Conservation (phyloP, 352 stramenopile genomes). For the Phytophthora hybrid region DNA sequence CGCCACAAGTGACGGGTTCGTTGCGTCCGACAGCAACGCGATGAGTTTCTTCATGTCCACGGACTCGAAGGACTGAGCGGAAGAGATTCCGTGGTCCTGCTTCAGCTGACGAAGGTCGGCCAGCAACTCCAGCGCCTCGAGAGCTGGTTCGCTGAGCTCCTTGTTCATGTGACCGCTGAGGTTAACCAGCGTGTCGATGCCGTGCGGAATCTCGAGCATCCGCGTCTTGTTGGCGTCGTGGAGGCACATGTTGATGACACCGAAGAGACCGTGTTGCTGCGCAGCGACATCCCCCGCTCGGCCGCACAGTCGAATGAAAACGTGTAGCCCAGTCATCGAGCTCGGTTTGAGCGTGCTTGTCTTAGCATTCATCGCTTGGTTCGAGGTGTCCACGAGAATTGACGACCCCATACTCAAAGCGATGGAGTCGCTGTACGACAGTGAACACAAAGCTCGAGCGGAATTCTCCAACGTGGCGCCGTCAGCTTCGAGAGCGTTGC, state of each 20-base stretch:
- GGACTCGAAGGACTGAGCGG: conserved; percentile 41
- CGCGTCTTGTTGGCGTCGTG: conserved; percentile 86
- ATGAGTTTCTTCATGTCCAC: conserved; percentile 79
- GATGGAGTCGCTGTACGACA: conserved; percentile 88
- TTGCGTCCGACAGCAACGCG: conserved; percentile 59
- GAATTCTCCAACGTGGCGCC: conserved; percentile 66
- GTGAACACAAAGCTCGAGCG: conserved; percentile 75
- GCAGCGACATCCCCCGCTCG: conserved; percentile 41
- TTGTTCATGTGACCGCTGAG: conserved; percentile 69
- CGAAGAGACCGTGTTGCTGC: conserved; percentile 74
- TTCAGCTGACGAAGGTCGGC: conserved; percentile 70
- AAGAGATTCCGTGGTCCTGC: conserved; percentile 41
- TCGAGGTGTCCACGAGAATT: conserved; percentile 9
- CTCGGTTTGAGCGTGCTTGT: conserved; percentile 1
- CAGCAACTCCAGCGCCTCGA: conserved; percentile 81
- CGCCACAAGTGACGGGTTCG: conserved; percentile 64
- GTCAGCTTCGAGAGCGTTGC: conserved; percentile 49
- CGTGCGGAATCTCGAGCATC: conserved; percentile 76
- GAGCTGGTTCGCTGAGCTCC: conserved; percentile 72
- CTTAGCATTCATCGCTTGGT: conserved; percentile 18
- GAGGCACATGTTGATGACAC: conserved; percentile 86
- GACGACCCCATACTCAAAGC: conserved; percentile 59
- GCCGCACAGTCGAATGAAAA: conserved; percentile 63
- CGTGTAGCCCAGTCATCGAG: conserved; percentile 48
- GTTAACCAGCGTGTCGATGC: conserved; percentile 83